phyloP scores from a whole-genome alignment of 345 rosid genomes.

The Capsella bursapastoris region DNA sequence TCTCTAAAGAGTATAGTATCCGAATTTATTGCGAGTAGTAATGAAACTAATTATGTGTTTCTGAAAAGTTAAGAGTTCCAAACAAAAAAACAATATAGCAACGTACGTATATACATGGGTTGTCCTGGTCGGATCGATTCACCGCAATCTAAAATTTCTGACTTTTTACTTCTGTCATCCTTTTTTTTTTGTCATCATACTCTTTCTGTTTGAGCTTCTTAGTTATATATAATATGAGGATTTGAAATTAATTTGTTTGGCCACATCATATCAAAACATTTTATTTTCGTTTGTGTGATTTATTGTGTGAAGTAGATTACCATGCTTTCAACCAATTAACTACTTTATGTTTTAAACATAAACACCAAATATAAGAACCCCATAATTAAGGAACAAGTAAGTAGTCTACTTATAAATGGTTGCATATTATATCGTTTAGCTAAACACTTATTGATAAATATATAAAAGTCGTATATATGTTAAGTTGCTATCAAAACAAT shows the following conservation, averaged over 20 bases:
- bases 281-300: background rate
- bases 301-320: too few relatives aligned
- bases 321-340: background rate
- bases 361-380: background rate
- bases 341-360: background rate
- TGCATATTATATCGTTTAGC: too few relatives aligned
- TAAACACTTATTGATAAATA: too few relatives aligned
- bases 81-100: slow-evolving; percentile 7
- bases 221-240: too few relatives aligned
- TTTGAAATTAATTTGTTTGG: too few relatives aligned
- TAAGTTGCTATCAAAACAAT: too few relatives aligned
- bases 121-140: slow-evolving; percentile 11
- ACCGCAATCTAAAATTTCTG: slow-evolving; percentile 9
- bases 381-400: background rate
- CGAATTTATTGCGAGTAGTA: background rate
- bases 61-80: slow-evolving; percentile 1
- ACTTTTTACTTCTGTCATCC: background rate
- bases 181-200: too few relatives aligned
- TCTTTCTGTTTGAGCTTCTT: too few relatives aligned
- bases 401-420: background rate
- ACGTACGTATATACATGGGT: background rate
- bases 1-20: too few relatives aligned
- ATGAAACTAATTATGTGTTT: background rate
- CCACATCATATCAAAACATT: too few relatives aligned
- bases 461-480: too few relatives aligned